Percentiles rank a stretch among this genome's conserved stretches.
These are phyloP conservation scores for Pyricularia pennisetigena DNA, from an alignment of 2,329 filamentous ascomycete species.

Conservation along the genomic window DNA sequence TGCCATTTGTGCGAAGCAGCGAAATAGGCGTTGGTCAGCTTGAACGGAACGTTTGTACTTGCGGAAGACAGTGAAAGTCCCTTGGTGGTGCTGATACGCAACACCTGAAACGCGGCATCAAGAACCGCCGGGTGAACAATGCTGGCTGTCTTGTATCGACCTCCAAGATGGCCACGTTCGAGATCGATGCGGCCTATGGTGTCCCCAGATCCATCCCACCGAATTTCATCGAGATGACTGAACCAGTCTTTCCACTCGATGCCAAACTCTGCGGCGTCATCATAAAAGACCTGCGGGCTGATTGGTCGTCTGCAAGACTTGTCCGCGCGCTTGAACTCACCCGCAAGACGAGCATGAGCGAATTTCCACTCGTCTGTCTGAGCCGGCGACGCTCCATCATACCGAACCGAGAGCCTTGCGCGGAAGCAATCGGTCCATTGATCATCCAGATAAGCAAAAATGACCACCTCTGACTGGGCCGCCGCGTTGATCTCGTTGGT, in stretches of 20 bases:
- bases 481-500: neutral
- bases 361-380: neutral
- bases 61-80: neutral
- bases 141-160: constrained; percentile 5
- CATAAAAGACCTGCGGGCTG: neutral
- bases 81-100: neutral
- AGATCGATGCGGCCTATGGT: neutral
- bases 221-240: neutral
- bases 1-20: neutral
- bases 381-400: neutral
- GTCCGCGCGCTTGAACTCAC: neutral
- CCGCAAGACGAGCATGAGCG: neutral
- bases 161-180: neutral
- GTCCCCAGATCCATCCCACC: neutral
- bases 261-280: neutral
- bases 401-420: constrained; percentile 7
- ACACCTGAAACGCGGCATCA: constrained; percentile 23
- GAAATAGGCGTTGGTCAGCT: neutral
- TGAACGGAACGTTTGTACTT: neutral
- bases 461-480: constrained; percentile 10
- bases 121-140: constrained; percentile 23
- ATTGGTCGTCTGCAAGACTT: neutral
- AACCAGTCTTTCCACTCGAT: neutral
- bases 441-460: constrained; percentile 8
- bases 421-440: constrained; percentile 10